phyloP scores from a whole-genome alignment of 1,284 basidiomycete genomes.

The Cryptococcus sp. region DNA sequence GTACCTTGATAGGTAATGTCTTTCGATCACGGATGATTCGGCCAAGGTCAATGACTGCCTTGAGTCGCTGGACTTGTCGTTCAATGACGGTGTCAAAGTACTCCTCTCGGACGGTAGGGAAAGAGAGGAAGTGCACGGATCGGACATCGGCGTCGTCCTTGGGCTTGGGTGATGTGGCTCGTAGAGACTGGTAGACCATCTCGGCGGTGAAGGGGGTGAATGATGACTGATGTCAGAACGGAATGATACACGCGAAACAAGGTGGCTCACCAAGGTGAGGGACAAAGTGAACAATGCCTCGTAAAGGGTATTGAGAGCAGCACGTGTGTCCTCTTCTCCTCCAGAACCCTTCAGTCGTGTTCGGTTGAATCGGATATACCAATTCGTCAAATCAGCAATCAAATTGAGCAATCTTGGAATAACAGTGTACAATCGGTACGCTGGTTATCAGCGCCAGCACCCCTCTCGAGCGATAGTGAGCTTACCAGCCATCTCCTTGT shows the following conservation, averaged over 20 bases:
- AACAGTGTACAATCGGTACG: conserved; percentile 97
- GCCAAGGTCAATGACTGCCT: conserved; percentile 87
- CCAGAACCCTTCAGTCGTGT: conserved; percentile 93
- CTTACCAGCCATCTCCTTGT: conserved; percentile 82
- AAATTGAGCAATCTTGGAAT: conserved; percentile 89
- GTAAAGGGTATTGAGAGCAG: conserved; percentile 92
- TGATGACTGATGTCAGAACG: conserved; percentile 64
- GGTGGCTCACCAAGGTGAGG: conserved; percentile 73
- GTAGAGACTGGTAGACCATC: conserved; percentile 89
- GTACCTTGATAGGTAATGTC: conserved; percentile 84
- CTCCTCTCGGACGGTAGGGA: conserved; percentile 88
- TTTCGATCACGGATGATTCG: conserved; percentile 85
- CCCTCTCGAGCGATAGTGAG: not conserved
- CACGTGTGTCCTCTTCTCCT: conserved; percentile 78
- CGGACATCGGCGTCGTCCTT: conserved; percentile 68
- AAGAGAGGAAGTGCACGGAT: conserved; percentile 91
- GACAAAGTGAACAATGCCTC: conserved; percentile 93
- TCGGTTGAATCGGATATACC: conserved; percentile 99
- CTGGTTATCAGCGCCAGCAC: conserved; percentile 23
- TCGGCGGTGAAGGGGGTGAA: conserved; percentile 99
- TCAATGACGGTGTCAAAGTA: conserved; percentile 97
- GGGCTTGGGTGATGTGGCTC: conserved; percentile 74
- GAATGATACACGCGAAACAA: not conserved
- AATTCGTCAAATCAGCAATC: conserved; percentile 96
- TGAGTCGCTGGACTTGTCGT: conserved; percentile 90